A percentile compares a stretch with the other conserved stretches of the same genome.
Evolutionary conservation across 73 alveolate species (phyloP).

Genomic region (Diophrys sp.): DNA sequence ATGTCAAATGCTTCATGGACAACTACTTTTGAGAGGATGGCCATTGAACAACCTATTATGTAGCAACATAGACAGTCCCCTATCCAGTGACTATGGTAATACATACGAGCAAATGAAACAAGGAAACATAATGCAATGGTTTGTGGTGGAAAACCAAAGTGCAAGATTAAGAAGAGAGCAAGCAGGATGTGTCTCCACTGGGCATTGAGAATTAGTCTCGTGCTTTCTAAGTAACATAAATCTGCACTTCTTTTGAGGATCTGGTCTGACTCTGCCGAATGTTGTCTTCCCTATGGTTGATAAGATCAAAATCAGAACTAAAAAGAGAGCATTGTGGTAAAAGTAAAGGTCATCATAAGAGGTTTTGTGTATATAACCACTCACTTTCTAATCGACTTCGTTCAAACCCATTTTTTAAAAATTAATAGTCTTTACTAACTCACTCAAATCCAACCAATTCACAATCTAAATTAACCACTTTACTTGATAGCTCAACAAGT

Average conservation of each 20-base stretch:
- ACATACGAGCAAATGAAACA: slow-evolving; percentile 71
- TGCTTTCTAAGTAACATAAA: background rate
- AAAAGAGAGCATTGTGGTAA: background rate
- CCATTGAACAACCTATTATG: slow-evolving; percentile 46
- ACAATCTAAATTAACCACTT: too few species aligned
- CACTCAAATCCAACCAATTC: too few species aligned
- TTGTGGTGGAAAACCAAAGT: background rate
- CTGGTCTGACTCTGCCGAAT: background rate
- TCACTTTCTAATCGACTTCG: too few species aligned
- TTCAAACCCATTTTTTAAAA: too few species aligned
- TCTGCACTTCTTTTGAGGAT: background rate
- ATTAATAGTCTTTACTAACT: too few species aligned
- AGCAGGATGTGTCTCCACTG: background rate
- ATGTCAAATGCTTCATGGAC: background rate
- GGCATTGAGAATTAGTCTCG: background rate
- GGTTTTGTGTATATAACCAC: too few species aligned
- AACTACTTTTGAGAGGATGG: background rate
- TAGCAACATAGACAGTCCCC: slow-evolving; percentile 81
- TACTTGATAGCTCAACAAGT: too few species aligned
- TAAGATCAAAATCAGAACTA: background rate
- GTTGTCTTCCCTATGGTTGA: background rate
- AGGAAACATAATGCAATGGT: background rate
- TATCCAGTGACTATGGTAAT: slow-evolving; percentile 77
- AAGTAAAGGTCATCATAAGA: too few species aligned
- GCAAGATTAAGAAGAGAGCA: background rate